Conservation (phyloP, 345 rosid species). For the Gossypium anomalum region DNA sequence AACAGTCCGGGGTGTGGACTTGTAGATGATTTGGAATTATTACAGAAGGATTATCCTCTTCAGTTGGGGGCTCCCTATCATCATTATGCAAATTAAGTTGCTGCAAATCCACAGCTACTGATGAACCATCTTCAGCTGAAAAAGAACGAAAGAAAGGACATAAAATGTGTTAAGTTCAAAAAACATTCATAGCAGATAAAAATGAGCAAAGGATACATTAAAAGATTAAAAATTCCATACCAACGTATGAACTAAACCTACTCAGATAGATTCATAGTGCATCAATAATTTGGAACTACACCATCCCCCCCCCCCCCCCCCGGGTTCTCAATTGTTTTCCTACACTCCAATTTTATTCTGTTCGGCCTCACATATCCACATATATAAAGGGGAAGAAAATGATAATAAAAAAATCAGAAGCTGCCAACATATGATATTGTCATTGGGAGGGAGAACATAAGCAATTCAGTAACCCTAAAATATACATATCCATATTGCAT, state of each 20-base stretch:
- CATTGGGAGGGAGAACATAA: not conserved
- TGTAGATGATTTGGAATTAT: constrained; percentile 92
- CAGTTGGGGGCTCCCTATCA: constrained; percentile 42
- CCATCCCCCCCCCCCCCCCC: not conserved
- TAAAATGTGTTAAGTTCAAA: constrained; percentile 2
- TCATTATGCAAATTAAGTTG: constrained; percentile 53
- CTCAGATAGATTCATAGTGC: not conserved
- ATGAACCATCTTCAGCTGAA: constrained; percentile 63
- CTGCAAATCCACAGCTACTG: constrained; percentile 52
- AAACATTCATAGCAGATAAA: constrained; percentile 1
- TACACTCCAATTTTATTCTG: not conserved
- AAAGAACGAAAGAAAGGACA: constrained; percentile 10
- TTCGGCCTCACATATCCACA: not conserved
- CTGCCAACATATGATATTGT: not conserved
- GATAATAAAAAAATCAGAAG: not conserved
- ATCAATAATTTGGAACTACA: not conserved
- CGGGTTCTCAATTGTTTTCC: not conserved
- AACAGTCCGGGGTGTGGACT: constrained; percentile 74
- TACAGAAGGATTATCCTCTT: constrained; percentile 70
- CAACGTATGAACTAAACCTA: too few relatives aligned
- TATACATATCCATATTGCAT: not conserved
- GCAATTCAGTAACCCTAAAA: not conserved
- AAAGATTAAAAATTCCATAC: not conserved
- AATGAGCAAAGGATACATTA: not conserved
- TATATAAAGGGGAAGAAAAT: not conserved